Evolutionary conservation across 2,329 filamentous ascomycete species (phyloP).

Genomic region (Aspergillus cejpii): DNA sequence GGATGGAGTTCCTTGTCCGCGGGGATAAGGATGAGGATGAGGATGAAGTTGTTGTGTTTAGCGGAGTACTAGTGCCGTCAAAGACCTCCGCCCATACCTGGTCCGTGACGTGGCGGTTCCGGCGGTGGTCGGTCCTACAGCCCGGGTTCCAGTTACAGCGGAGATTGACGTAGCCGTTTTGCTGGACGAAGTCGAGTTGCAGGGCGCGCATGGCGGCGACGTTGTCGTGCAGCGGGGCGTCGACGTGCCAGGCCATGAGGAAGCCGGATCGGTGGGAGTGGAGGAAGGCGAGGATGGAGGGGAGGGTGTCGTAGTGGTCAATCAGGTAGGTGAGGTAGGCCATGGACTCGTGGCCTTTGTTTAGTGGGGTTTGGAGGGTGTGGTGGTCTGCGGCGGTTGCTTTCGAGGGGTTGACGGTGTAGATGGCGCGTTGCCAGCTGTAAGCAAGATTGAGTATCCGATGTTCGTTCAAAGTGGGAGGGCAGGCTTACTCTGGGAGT

Average conservation of each 20-base stretch:
- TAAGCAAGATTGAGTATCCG: neutral
- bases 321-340: conserved; percentile 45
- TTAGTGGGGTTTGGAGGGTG: conserved; percentile 29
- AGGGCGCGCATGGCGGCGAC: conserved; percentile 47
- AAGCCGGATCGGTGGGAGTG: conserved; percentile 50
- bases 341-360: conserved; percentile 45
- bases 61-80: conserved; percentile 34
- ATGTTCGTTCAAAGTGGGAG: neutral
- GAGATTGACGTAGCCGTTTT: conserved; percentile 54
- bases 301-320: conserved; percentile 43
- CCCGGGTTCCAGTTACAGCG: conserved; percentile 55
- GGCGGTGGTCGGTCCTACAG: conserved; percentile 38
- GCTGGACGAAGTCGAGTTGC: conserved; percentile 46
- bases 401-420: conserved; percentile 37
- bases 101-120: conserved; percentile 33
- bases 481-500: conserved; percentile 39
- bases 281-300: conserved; percentile 51
- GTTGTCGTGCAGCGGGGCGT: conserved; percentile 51
- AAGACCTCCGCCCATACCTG: conserved; percentile 36
- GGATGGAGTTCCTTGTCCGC: conserved; percentile 23
- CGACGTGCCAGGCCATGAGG: conserved; percentile 51
- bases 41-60: conserved; percentile 20
- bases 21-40: neutral
- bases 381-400: conserved; percentile 15
- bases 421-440: conserved; percentile 45